These are phyloP conservation scores for Ascocoryne sarcoides DNA, from an alignment of 2,329 filamentous ascomycete genomes.

Conservation along the genomic window DNA sequence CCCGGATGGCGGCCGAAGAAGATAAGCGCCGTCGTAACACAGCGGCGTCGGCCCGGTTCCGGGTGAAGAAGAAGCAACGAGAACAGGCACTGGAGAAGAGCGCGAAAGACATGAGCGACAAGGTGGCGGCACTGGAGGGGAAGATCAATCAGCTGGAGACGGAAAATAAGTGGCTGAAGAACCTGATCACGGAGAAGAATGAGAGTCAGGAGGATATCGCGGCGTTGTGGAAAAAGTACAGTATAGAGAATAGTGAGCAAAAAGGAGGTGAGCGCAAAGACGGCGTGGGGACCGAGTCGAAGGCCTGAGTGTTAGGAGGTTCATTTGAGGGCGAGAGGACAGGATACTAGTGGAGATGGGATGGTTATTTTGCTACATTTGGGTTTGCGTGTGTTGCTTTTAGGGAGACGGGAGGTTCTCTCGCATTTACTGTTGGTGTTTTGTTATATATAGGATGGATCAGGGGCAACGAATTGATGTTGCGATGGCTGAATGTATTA, in stretches of 20 bases:
- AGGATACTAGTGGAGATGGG: too few species aligned
- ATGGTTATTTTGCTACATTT: too few species aligned
- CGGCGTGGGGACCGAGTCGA: slow-evolving; percentile 25
- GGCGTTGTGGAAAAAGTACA: slow-evolving; percentile 32
- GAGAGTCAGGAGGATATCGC: slow-evolving; percentile 36
- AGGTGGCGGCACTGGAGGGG: slow-evolving; percentile 63
- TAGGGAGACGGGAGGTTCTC: too few species aligned
- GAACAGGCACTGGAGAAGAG: slow-evolving; percentile 77
- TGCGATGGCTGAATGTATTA: too few species aligned
- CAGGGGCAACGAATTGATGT: too few species aligned
- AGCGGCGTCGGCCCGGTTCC: slow-evolving; percentile 79
- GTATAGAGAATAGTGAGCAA: slow-evolving; percentile 25
- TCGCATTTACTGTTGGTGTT: too few species aligned
- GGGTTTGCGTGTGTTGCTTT: too few species aligned
- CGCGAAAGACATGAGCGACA: slow-evolving; percentile 76
- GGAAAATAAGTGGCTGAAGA: slow-evolving; percentile 76
- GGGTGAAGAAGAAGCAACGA: slow-evolving; percentile 92
- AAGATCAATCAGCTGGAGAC: slow-evolving; percentile 71
- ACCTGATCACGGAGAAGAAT: slow-evolving; percentile 74
- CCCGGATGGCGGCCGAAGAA: slow-evolving; percentile 70
- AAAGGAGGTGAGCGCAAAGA: slow-evolving; percentile 26
- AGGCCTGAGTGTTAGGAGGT: too few species aligned
- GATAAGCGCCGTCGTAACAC: slow-evolving; percentile 87
- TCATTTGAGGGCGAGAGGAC: too few species aligned
- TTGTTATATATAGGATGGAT: too few species aligned